phyloP scores from a whole-genome alignment of 2,329 filamentous ascomycete genomes.

The Parascedosporium putredinis region DNA sequence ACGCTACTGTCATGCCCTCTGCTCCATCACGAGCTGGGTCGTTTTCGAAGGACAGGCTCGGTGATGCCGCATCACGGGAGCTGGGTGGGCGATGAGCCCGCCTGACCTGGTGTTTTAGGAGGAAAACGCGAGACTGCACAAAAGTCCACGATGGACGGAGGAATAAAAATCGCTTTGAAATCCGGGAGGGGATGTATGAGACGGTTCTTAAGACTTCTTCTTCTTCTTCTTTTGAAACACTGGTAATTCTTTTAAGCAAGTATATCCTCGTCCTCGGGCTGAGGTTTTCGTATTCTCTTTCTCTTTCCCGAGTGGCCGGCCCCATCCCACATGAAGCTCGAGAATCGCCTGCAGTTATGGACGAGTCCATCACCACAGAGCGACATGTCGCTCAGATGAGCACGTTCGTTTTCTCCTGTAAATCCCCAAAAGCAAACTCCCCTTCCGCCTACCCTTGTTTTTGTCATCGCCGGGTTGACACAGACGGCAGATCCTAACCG shows the following conservation, averaged over 20 bases:
- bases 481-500: not conserved
- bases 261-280: too few relatives aligned
- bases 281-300: too few relatives aligned
- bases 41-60: not conserved
- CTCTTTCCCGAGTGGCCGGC: too few relatives aligned
- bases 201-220: too few relatives aligned
- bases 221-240: too few relatives aligned
- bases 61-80: not conserved
- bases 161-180: too few relatives aligned
- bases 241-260: too few relatives aligned
- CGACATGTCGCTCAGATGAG: constrained; percentile 8
- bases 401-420: constrained; percentile 4
- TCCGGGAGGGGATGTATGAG: not conserved
- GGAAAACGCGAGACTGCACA: too few relatives aligned
- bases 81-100: not conserved
- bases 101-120: constrained; percentile 1
- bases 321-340: not conserved
- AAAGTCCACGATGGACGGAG: too few relatives aligned
- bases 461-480: not conserved
- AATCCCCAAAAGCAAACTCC: too few relatives aligned
- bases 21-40: not conserved
- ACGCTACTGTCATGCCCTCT: not conserved
- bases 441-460: too few relatives aligned
- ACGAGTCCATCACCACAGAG: not conserved
- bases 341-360: not conserved